Evolutionary conservation across 2,329 filamentous ascomycete genomes (phyloP), one percentile per base, ranked within the genome.

Genomic region (Colletotrichum aenigma): DNA sequence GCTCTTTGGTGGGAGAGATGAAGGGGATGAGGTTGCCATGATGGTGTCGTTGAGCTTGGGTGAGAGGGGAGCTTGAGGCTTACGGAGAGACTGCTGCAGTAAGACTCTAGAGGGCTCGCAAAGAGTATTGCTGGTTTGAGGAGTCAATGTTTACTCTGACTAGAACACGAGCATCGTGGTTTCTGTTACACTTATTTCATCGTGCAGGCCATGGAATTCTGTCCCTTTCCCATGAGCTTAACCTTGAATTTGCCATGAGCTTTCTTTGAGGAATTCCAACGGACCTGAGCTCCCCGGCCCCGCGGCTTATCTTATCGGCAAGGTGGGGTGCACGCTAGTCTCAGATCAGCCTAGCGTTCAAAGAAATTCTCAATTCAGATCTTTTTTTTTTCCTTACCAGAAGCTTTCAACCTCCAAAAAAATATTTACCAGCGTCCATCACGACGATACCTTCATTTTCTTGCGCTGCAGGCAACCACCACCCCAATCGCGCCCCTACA

Each of bases 301-400:
- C 73, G 73, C 73, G 58, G 24, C 71, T 75, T 76, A 76, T 76
- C 74, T 76, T 76, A 76, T 76, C 74, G 52, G 7, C 2, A 21
- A 21, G 36, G 60, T 76, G 74, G 74, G 74, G 74, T 75, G 12
- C 0, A 1, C 60, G 30, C 74, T 76, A 75, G n/a, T 2, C 71
- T 36, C 1, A 12, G 12, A 6, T 1, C 6, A 30, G 65, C 21
- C 16, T 74, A 76, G 74, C 36, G 15, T 12, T 28, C 43, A 32
- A 75, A 76, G 60, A 76, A 76, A 76, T 76, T 76, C 74, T 76
- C 73, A 73, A 75, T 75, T 38, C 24, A 73, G 64, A 70, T 75
- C 68, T 73, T 72, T 75, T 30, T 28, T 32, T 72, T 73, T 75
- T 60, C n/a, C 52, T 32, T 18, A 28, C 71, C 12, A 71, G 58